Conservation (phyloP, 1,139 yeast genomes). For the Blastobotrys elegans region DNA sequence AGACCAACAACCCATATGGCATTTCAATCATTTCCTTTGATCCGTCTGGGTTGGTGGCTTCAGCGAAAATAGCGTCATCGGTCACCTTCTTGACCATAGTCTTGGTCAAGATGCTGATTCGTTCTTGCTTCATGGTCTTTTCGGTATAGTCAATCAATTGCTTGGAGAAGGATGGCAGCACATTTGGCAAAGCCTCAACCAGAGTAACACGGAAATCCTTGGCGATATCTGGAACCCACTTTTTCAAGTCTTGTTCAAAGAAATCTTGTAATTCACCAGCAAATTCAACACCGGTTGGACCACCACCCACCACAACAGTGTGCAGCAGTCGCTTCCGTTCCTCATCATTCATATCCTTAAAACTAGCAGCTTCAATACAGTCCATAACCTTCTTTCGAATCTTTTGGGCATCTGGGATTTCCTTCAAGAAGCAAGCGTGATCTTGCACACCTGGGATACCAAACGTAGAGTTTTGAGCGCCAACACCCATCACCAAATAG, state of each 20-base stretch:
- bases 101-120: constrained; percentile 71
- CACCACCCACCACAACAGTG: constrained; percentile 91
- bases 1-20: constrained; percentile 88
- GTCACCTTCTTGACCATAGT: constrained; percentile 87
- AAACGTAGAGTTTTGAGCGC: constrained; percentile 88
- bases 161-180: constrained; percentile 80
- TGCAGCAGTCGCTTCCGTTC: constrained; percentile 78
- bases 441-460: constrained; percentile 93
- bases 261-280: constrained; percentile 95
- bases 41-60: constrained; percentile 65
- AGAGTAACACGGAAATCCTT: constrained; percentile 76
- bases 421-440: constrained; percentile 80
- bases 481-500: constrained; percentile 82
- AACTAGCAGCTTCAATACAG: constrained; percentile 76
- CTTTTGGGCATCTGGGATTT: constrained; percentile 73
- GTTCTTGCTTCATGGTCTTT: constrained; percentile 71
- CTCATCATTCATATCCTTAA: constrained; percentile 65
- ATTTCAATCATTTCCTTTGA: constrained; percentile 52
- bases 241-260: constrained; percentile 81
- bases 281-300: constrained; percentile 95
- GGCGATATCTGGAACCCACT: constrained; percentile 85
- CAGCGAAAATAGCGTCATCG: constrained; percentile 61
- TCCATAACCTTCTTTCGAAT: constrained; percentile 75
- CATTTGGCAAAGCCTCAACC: constrained; percentile 89
- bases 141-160: constrained; percentile 81